Conservation (phyloP, 192 early-diverging fungal genomes). For the Backusella mclennaniae region DNA sequence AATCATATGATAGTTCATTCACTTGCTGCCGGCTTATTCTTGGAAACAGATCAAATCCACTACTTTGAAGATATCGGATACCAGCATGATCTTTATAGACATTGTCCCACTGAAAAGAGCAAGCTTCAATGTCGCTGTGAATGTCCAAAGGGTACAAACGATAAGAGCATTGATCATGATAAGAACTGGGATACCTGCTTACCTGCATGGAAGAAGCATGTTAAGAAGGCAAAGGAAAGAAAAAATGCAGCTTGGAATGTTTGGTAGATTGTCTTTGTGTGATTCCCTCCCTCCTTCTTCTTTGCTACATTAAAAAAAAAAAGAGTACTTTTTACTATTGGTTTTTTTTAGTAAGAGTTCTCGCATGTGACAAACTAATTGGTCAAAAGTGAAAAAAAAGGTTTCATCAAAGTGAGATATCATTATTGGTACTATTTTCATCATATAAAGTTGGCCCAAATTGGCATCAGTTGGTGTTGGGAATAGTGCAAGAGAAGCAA, state of each 20-base stretch:
- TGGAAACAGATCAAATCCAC: conserved; percentile 62
- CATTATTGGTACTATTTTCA: no score
- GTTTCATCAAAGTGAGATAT: no score
- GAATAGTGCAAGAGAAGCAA: no score
- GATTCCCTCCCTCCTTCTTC: background rate
- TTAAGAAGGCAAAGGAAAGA: conserved; percentile 27
- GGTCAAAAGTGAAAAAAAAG: no score
- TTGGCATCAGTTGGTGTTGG: no score
- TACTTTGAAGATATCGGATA: conserved; percentile 79
- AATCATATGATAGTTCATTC: conserved; percentile 54
- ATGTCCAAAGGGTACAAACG: conserved; percentile 27
- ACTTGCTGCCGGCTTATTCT: conserved; percentile 57
- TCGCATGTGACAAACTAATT: no score
- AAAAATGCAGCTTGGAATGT: conserved; percentile 11
- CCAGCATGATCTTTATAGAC: conserved; percentile 58
- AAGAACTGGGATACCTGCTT: conserved; percentile 32
- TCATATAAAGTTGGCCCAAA: no score
- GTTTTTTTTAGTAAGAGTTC: no score
- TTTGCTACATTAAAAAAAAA: background rate
- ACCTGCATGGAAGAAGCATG: conserved; percentile 34
- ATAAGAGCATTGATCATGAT: conserved; percentile 38
- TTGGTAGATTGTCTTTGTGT: background rate
- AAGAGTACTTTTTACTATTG: background rate
- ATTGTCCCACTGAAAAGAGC: conserved; percentile 57
- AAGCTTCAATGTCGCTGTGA: conserved; percentile 32